Base-by-base conservation (phyloP, 148 eudicot species). In the Heliosperma pusillum region DNA sequence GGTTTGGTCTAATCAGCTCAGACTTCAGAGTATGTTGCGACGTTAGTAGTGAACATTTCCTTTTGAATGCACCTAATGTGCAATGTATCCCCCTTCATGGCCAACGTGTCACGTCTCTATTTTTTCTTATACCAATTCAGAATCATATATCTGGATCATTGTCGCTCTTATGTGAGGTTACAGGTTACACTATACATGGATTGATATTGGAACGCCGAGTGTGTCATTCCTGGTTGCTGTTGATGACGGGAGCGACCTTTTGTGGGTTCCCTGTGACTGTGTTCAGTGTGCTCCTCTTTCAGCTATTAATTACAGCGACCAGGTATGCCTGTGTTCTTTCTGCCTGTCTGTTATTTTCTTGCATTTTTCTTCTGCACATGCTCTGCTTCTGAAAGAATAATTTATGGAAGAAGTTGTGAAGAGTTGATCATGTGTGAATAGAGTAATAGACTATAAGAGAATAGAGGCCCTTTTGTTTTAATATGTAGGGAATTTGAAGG, bases 251-350 rank as follows among this genome's bases (percentile, higher is more conserved):
- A 92, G 97, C 75, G 97, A 95, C 84, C 86, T 95, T 44, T 83
- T 89, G 21, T 95, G 99, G 99, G 86, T 95, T 82, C 99, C 99
- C 15, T 95, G 99, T 80, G 85, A 92, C 40, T 95, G 99, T 81
- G 83, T 89, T 61, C 90, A 90, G 78, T 95, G 99, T 86, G 97
- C 96, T 81, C 89, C 99, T 58, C 74, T 95, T 60, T 92, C 99
- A 42, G 78, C 92, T 40, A 82, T 87, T 80, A 69, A 86, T 66
- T 89, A 89, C 74, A 56, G 80, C 80, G 73, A 70, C 33, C 21
- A 50, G 94, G 97, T 89, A 91, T 63, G 82, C 77, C 53, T n/a
- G 47, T 62, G 27, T 71, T 71, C 44, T 55, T 65, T 47, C 30
- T 52, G 58, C 16, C 76, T 62, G 47, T 50, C 16, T 73, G 21